Base-by-base conservation (phyloP, 1,139 yeast species). In the Tardiomyces blankii region DNA sequence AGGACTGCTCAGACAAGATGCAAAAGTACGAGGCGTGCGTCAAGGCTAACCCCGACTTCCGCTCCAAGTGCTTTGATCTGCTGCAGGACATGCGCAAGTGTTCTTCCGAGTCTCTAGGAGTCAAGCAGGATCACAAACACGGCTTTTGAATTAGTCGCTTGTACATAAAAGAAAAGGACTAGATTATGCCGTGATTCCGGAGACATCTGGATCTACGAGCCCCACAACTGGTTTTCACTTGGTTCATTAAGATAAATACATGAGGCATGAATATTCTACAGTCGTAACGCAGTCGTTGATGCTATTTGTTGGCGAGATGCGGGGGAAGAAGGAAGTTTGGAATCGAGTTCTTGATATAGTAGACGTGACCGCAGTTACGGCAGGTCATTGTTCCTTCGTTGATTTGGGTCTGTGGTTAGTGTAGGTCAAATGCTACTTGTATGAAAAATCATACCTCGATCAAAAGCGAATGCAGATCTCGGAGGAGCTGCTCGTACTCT, bases 321-420 rank as follows among this genome's bases (percentile, higher is more conserved):
- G 98, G 97, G 41, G 98, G 97, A 45, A 91, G 74, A 50, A 91
- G 70, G 65, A 91, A 85, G 71, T 91, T 91, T 43, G 99, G 96
- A 57, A 91, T 88, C 48, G 91, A 79, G 70, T 88, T 89, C 67
- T 89, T 89, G 67, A 91, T 85, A 67, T 82, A 78, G 66, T 89
- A 93, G 14, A 84, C 72, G 63, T 91, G 97, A 1, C 78, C 80
- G 63, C 99, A 91, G 65, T 81, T 82, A 27, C 77, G 73, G 63
- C 99, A 91, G 16, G 72, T 70, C 97, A 91, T 88, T 58, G 80
- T 78, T 2, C 98, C 99, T 56, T 88, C 91, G 18, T 73, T 64
- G 48, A 91, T 85, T 53, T 82, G 88, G 1, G 96, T 89, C 63
- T 21, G 25, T 21, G 7, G 25, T 21, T 21, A 21, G 7, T 21